Base-by-base conservation (phyloP, 2,329 filamentous ascomycete species). In the Pseudopithomyces maydicus region DNA sequence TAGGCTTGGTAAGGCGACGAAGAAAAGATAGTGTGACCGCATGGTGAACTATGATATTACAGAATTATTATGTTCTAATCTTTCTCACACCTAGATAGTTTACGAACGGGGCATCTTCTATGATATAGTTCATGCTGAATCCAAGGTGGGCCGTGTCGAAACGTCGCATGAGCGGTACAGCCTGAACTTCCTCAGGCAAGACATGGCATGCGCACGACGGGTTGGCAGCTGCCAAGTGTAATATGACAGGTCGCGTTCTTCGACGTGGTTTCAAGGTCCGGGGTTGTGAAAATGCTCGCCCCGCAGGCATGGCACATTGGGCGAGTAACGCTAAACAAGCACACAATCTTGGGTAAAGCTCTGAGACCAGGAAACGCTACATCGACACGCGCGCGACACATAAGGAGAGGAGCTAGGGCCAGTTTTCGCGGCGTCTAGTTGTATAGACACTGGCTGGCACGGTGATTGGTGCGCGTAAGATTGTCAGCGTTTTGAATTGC, bases 81-180 rank as follows among this genome's bases (percentile, higher is more conserved):
- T 44, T 14, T 38, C 32, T 41, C 35, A 36, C 26, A 35, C 43
- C 39, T 19, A 26, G 29, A 22, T 32, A 7, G 29, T n/a, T 23
- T 52, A 32, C 33, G 35, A 52, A n/a, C 39, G 11, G 15, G 36
- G 36, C 15, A 7, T n/a, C 17, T 26, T 17, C 54, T 53, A 5
- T 56, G 29, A 56, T 56, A 56, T 56, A 56, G 23, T 38, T 56
- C 26, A 44, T 43, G 23, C 14, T 48, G n/a, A 49, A 10, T 29
- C 44, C 26, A 44, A 23, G 12, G 17, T 48, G 20, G 36, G 20
- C 29, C 42, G 46, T 44, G 26, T 52, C 50, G 48, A 42, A 51
- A 42, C 38, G 48, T 42, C 48, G 23, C 48, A 51, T 51, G 48
- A 41, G 36, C 48, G n/a, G 33, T 29, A 51, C 48, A 51, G 48